A percentile compares a stretch with the other conserved stretches of the same genome.
phyloP scores from a whole-genome alignment of 2,329 filamentous ascomycete genomes.

The Talaromyces sp. region DNA sequence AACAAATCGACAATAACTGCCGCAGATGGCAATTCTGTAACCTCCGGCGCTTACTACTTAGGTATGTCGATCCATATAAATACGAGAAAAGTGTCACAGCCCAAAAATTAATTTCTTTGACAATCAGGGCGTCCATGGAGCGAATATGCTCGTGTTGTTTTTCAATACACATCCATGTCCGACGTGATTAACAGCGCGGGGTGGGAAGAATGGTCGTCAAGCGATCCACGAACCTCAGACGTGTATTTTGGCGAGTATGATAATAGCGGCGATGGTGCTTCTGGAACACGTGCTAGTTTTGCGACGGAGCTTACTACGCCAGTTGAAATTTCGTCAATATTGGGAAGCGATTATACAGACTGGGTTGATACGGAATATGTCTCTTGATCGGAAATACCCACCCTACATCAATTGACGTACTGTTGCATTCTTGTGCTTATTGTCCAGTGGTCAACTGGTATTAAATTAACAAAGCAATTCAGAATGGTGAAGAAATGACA shows the following conservation, averaged over 20 bases:
- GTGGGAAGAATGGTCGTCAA: conserved; percentile 52
- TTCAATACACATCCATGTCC: conserved; percentile 6
- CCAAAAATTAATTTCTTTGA: neutral
- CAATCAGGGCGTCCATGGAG: conserved; percentile 7
- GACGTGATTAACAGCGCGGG: conserved; percentile 54
- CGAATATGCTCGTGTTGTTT: conserved; percentile 9
- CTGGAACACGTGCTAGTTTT: conserved; percentile 49
- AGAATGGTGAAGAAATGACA: neutral
- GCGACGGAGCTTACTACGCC: conserved; percentile 34
- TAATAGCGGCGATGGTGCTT: conserved; percentile 53
- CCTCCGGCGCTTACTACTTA: conserved; percentile 2
- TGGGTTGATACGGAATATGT: conserved; percentile 43
- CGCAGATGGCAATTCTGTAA: conserved; percentile 1
- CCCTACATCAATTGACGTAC: neutral
- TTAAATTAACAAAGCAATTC: neutral
- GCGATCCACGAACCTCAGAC: conserved; percentile 44
- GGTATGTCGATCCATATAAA: neutral
- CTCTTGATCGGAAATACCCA: neutral
- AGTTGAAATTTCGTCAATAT: conserved; percentile 38
- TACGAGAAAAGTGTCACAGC: too few relatives aligned
- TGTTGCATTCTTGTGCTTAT: neutral
- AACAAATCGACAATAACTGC: conserved; percentile 33
- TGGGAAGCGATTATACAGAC: conserved; percentile 38
- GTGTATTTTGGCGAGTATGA: conserved; percentile 54
- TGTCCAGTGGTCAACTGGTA: neutral